Evolutionary conservation across 2,329 filamentous ascomycete genomes (phyloP).

Genomic region (Calonectria pseudoturangicola): DNA sequence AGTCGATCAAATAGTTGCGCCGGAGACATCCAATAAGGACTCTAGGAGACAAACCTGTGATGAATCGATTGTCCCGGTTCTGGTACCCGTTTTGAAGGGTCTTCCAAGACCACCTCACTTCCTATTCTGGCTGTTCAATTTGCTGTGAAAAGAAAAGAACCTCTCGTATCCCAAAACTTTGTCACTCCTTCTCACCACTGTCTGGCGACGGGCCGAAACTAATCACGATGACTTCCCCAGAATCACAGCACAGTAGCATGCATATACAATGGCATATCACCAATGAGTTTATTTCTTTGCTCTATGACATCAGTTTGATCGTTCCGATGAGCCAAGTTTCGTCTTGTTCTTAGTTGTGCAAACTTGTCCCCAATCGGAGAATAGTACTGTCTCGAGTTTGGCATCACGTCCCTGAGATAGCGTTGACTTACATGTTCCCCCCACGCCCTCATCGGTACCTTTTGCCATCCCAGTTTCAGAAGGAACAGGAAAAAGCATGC

Average conservation of each 20-base stretch:
- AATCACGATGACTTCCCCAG: neutral
- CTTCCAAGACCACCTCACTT: neutral
- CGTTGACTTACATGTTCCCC: neutral
- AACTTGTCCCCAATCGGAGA: no score
- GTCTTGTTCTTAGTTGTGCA: no score
- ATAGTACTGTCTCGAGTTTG: neutral
- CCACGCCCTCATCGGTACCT: neutral
- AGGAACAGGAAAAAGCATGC: neutral
- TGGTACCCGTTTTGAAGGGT: no score
- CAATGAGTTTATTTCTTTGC: neutral
- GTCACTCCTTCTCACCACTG: neutral
- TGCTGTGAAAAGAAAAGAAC: no score
- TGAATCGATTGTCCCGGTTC: neutral
- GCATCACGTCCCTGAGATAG: neutral
- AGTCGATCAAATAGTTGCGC: neutral
- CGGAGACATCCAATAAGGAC: neutral
- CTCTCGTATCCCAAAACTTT: neutral
- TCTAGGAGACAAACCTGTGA: constrained; percentile 1
- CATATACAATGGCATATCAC: neutral
- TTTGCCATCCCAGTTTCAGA: neutral
- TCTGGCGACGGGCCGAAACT: neutral
- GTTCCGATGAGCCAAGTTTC: neutral
- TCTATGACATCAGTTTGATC: neutral
- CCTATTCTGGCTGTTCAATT: neutral
- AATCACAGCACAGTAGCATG: neutral